phyloP scores from a whole-genome alignment of 345 rosid genomes.

The Alliaria petiolata region DNA sequence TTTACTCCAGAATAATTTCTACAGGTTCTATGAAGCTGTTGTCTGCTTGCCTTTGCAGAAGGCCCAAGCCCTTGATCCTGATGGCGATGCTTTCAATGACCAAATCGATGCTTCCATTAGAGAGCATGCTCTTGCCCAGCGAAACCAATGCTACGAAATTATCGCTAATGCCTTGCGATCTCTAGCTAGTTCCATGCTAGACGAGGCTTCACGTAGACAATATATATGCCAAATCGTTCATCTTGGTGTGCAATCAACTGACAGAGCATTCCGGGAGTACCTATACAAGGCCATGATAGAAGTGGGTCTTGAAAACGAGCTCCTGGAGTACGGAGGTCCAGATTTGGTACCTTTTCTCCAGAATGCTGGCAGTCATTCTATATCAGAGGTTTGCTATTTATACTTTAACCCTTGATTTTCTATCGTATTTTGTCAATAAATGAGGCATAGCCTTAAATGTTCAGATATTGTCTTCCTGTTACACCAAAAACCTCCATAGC shows the following conservation, averaged over 20 bases:
- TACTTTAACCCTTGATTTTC: background rate
- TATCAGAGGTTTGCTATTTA: constrained; percentile 55
- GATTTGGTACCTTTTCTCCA: constrained; percentile 97
- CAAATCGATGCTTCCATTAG: constrained; percentile 74
- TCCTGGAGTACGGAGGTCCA: constrained; percentile 94
- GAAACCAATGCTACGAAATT: constrained; percentile 89
- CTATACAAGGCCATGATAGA: constrained; percentile 78
- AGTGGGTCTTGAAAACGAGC: constrained; percentile 89
- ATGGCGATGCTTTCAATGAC: constrained; percentile 89
- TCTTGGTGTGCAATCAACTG: constrained; percentile 90
- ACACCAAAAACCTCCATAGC: background rate
- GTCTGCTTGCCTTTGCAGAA: constrained; percentile 91
- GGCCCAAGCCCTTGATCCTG: constrained; percentile 89
- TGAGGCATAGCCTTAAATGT: background rate
- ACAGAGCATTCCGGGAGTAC: constrained; percentile 82
- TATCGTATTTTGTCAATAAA: background rate
- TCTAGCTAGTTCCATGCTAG: constrained; percentile 54
- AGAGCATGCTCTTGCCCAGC: constrained; percentile 75
- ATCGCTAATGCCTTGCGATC: constrained; percentile 70
- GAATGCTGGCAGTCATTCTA: constrained; percentile 62
- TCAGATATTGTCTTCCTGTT: background rate
- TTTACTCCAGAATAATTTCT: constrained; percentile 8
- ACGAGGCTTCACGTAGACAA: constrained; percentile 65
- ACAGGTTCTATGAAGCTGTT: constrained; percentile 98
- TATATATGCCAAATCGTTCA: constrained; percentile 92